Evolutionary conservation across 2,329 filamentous ascomycete genomes (phyloP).

Genomic region (Aspergillus tanneri): DNA sequence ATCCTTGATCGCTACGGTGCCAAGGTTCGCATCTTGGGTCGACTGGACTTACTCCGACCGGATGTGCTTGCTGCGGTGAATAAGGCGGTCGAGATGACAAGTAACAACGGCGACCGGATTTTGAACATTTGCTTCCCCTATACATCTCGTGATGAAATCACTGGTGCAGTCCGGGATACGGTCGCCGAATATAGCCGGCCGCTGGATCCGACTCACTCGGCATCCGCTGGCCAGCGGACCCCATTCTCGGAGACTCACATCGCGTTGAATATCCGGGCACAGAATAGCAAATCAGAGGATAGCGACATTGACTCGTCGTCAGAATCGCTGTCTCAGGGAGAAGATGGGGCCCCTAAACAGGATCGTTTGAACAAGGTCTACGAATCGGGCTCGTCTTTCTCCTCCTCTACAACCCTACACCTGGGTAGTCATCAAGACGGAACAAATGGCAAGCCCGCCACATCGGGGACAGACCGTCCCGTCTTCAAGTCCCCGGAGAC

Average conservation of each 20-base stretch:
- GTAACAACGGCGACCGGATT: slow-evolving; percentile 73
- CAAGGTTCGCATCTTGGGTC: slow-evolving; percentile 78
- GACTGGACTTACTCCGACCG: slow-evolving; percentile 75
- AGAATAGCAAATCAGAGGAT: slow-evolving; percentile 32
- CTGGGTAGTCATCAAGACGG: slow-evolving; percentile 28
- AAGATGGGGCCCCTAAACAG: slow-evolving; percentile 37
- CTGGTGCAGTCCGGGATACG: slow-evolving; percentile 80
- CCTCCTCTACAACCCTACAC: slow-evolving; percentile 52
- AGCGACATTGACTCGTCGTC: slow-evolving; percentile 49
- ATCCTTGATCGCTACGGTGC: slow-evolving; percentile 91
- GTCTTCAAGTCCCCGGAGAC: slow-evolving; percentile 74
- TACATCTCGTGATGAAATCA: slow-evolving; percentile 93
- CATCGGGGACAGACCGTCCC: slow-evolving; percentile 27
- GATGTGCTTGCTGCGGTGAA: slow-evolving; percentile 90
- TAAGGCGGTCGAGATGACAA: slow-evolving; percentile 80
- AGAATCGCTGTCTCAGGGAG: slow-evolving; percentile 44
- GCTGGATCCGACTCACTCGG: slow-evolving; percentile 47
- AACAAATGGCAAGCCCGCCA: slow-evolving; percentile 39
- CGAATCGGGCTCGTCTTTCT: slow-evolving; percentile 37
- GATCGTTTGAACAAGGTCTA: slow-evolving; percentile 28
- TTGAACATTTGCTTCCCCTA: slow-evolving; percentile 98
- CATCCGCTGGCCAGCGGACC: slow-evolving; percentile 48
- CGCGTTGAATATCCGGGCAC: slow-evolving; percentile 76
- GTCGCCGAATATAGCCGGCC: slow-evolving; percentile 83
- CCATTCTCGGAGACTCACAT: slow-evolving; percentile 88